phyloP scores from a whole-genome alignment of 1,139 yeast genomes.

The Pichia sp. region DNA sequence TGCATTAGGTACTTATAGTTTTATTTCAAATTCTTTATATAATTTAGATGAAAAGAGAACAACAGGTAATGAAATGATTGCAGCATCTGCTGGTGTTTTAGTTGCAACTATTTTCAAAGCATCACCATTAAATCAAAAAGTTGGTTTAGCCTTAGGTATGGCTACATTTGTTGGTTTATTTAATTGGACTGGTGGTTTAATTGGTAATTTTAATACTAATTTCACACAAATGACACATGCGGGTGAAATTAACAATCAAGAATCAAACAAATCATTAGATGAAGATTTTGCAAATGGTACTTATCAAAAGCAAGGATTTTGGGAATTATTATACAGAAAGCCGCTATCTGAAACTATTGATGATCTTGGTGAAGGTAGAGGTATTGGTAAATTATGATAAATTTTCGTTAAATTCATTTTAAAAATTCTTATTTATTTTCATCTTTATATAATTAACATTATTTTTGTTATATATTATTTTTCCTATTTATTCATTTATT shows the following conservation, averaged over 20 bases:
- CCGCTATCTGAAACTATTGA: constrained; percentile 77
- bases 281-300: constrained; percentile 32
- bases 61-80: constrained; percentile 41
- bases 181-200: constrained; percentile 41
- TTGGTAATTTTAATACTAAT: constrained; percentile 23
- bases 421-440: not conserved
- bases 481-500: not conserved
- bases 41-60: constrained; percentile 27
- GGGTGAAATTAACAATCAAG: constrained; percentile 25
- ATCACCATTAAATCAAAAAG: constrained; percentile 32
- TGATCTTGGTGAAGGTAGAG: constrained; percentile 65
- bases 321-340: constrained; percentile 78
- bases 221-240: constrained; percentile 19
- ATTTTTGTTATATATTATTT: not conserved
- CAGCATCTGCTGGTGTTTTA: constrained; percentile 40
- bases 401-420: not conserved
- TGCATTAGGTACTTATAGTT: constrained; percentile 27
- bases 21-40: constrained; percentile 26
- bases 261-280: constrained; percentile 25
- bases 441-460: not conserved
- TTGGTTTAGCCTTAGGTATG: constrained; percentile 38
- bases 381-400: constrained; percentile 33
- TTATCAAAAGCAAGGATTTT: constrained; percentile 57
- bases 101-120: constrained; percentile 32
- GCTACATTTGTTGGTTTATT: constrained; percentile 26